Percentiles rank a stretch among this genome's conserved stretches.
Conservation (phyloP, 352 stramenopile genomes). For the Phytopythium boreale region DNA sequence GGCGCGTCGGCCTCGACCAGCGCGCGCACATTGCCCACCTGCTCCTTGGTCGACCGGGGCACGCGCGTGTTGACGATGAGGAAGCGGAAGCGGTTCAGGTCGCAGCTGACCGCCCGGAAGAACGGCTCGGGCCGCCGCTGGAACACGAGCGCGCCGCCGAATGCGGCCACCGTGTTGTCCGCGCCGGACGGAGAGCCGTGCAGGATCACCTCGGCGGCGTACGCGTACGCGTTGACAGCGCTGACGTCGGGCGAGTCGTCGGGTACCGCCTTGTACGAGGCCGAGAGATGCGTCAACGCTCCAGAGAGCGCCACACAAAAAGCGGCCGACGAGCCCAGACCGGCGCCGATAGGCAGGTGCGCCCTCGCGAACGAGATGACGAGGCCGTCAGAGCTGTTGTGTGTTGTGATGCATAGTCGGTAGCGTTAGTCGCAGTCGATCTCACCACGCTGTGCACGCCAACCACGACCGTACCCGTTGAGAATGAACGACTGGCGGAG, state of each 20-base stretch:
- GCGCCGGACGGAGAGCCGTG: constrained; percentile 90
- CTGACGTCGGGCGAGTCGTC: constrained; percentile 21
- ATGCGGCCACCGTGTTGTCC: constrained; percentile 91
- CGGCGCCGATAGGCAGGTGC: constrained; percentile 80
- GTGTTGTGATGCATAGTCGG: not conserved
- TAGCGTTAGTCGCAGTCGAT: constrained; percentile 1
- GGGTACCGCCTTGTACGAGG: constrained; percentile 1
- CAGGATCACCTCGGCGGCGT: constrained; percentile 84
- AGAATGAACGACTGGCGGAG: constrained; percentile 37
- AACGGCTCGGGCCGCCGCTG: constrained; percentile 43
- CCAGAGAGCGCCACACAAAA: constrained; percentile 86
- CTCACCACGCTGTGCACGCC: constrained; percentile 4
- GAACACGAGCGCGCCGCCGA: constrained; percentile 85
- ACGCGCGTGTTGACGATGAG: constrained; percentile 91
- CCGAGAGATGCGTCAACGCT: constrained; percentile 36
- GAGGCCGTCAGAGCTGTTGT: constrained; percentile 23
- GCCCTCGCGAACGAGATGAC: constrained; percentile 46
- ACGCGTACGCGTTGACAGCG: constrained; percentile 86
- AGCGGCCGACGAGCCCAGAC: constrained; percentile 90
- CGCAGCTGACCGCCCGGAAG: constrained; percentile 40
- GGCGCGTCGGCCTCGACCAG: constrained; percentile 51
- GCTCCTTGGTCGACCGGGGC: constrained; percentile 81
- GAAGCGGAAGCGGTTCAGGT: constrained; percentile 76
- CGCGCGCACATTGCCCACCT: constrained; percentile 74
- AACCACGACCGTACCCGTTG: constrained; percentile 12